Conservation (phyloP, 169 alveolate species). For the Theileria annulata region DNA sequence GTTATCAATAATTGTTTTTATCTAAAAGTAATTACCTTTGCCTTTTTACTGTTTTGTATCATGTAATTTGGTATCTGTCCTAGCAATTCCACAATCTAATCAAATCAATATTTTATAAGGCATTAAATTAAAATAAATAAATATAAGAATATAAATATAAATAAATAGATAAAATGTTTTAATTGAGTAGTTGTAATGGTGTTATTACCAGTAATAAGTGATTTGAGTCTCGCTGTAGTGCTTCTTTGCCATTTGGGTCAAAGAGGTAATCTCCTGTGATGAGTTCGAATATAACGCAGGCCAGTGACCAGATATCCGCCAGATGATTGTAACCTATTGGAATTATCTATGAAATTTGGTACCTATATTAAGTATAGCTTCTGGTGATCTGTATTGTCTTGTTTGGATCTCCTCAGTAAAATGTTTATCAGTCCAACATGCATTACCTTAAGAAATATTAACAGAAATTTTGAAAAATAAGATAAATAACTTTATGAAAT, state of each 20-base stretch:
- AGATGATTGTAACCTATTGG: constrained; percentile 89
- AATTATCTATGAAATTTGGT: background rate
- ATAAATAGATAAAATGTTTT: background rate
- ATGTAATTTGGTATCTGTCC: constrained; percentile 90
- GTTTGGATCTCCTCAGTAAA: constrained; percentile 96
- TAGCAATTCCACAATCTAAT: constrained; percentile 85
- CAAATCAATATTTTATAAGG: constrained; percentile 90
- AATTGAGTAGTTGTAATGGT: background rate
- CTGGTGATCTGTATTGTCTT: constrained; percentile 98
- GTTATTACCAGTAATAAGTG: constrained; percentile 58
- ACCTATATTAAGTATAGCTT: constrained; percentile 89
- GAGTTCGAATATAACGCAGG: constrained; percentile 97
- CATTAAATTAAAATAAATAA: constrained; percentile 59
- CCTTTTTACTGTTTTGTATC: constrained; percentile 81
- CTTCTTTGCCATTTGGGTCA: constrained; percentile 91
- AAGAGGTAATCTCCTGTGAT: constrained; percentile 97
- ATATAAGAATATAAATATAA: background rate
- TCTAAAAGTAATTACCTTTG: constrained; percentile 44
- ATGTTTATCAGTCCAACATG: constrained; percentile 96
- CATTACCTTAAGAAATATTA: constrained; percentile 86
- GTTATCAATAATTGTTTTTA: constrained; percentile 11
- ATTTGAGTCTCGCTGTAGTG: constrained; percentile 69
- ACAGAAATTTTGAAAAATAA: background rate
- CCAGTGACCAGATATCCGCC: constrained; percentile 98
- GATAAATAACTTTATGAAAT: background rate